phyloP scores from a whole-genome alignment of 169 alveolate genomes.

The Plasmodium adleri region DNA sequence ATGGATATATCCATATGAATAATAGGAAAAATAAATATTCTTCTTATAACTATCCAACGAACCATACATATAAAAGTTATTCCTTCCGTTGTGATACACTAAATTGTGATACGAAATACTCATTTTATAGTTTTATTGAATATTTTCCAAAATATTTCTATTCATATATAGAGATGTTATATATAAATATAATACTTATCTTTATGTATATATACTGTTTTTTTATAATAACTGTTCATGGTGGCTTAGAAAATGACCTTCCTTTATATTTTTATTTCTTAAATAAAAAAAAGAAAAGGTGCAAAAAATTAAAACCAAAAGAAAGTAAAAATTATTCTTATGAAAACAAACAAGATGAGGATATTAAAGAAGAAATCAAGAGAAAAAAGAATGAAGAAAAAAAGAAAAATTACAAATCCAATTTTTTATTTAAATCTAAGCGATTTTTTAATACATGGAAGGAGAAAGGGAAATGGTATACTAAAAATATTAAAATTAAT shows the following conservation, averaged over 20 bases:
- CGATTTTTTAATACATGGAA: slow-evolving; percentile 52
- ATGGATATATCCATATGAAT: background rate
- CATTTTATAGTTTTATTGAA: slow-evolving; percentile 48
- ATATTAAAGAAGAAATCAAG: slow-evolving; percentile 2
- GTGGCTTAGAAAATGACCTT: slow-evolving; percentile 63
- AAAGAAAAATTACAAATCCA: slow-evolving; percentile 37
- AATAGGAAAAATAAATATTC: background rate
- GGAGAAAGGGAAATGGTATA: slow-evolving; percentile 43
- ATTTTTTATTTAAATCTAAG: slow-evolving; percentile 47
- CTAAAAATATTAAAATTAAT: slow-evolving; percentile 37
- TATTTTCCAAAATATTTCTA: slow-evolving; percentile 59
- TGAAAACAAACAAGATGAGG: slow-evolving; percentile 6
- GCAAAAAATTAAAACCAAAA: slow-evolving; percentile 13
- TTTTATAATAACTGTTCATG: slow-evolving; percentile 56
- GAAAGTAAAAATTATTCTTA: slow-evolving; percentile 22
- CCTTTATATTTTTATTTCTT: slow-evolving; percentile 62
- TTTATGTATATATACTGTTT: slow-evolving; percentile 47
- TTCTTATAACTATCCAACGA: background rate
- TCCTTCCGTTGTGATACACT: background rate
- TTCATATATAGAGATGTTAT: slow-evolving; percentile 26
- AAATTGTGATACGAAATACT: background rate
- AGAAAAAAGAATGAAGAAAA: slow-evolving; percentile 52
- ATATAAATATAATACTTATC: slow-evolving; percentile 53
- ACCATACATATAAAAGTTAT: background rate
- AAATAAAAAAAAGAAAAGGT: slow-evolving; percentile 57